phyloP scores from a whole-genome alignment of 1,139 yeast genomes.

The Hyphopichia fennica region DNA sequence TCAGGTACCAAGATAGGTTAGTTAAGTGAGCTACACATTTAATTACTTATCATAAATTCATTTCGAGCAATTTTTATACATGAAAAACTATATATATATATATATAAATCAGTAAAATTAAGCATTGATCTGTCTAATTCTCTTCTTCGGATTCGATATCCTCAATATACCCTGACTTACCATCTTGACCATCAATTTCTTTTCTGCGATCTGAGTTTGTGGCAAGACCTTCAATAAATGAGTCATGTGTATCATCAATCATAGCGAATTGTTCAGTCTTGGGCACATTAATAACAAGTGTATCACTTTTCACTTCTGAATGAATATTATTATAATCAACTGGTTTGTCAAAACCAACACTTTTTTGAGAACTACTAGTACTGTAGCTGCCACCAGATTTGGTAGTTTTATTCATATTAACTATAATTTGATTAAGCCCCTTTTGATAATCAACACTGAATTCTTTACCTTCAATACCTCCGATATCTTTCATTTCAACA shows the following conservation, averaged over 20 bases:
- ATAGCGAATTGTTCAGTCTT: not conserved
- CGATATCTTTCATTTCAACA: slow-evolving; percentile 2
- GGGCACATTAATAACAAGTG: slow-evolving; percentile 1
- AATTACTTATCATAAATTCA: not conserved
- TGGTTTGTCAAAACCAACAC: slow-evolving; percentile 4
- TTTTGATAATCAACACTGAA: slow-evolving; percentile 3
- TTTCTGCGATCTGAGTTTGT: not conserved
- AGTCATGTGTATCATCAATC: not conserved
- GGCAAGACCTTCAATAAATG: slow-evolving; percentile 4
- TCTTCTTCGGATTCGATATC: slow-evolving; percentile 3
- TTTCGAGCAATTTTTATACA: not conserved
- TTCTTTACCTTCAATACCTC: slow-evolving; percentile 5
- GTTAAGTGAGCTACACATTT: not conserved
- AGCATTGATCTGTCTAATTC: not conserved
- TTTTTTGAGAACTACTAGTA: slow-evolving; percentile 3
- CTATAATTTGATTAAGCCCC: slow-evolving; percentile 1
- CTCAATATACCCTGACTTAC: slow-evolving; percentile 1
- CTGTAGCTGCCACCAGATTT: not conserved
- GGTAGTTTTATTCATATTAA: not conserved
- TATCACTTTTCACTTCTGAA: not conserved
- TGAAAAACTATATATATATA: not conserved
- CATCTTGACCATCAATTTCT: not conserved
- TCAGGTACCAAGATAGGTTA: not conserved
- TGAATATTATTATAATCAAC: slow-evolving; percentile 2
- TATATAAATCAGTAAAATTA: not conserved